These are phyloP conservation scores for Diplotaxis tenuifolia DNA, from an alignment of 345 rosid species.

Conservation along the genomic window DNA sequence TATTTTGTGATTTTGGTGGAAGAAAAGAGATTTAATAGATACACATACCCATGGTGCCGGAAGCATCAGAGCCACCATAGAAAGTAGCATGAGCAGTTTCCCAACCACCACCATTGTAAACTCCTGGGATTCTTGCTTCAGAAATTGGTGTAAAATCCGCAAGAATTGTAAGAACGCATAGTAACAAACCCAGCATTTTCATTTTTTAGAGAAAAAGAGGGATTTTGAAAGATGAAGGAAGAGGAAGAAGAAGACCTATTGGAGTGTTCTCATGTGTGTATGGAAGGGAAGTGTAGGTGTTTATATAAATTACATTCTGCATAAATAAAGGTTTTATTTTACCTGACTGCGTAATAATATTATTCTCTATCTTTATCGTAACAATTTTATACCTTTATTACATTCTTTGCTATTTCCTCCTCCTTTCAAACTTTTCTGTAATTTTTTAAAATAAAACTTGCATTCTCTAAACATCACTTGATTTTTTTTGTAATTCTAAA, in stretches of 20 bases:
- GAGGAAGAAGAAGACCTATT: slow-evolving; percentile 9
- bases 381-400: background rate
- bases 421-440: too few relatives aligned
- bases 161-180: slow-evolving; percentile 29
- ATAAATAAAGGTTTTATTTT: background rate
- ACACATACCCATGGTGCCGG: slow-evolving; percentile 80
- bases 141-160: slow-evolving; percentile 9
- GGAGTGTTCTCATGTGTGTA: slow-evolving; percentile 20
- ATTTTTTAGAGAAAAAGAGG: slow-evolving; percentile 15
- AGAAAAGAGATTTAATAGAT: background rate
- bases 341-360: background rate
- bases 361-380: slow-evolving; percentile 16
- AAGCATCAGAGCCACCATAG: slow-evolving; percentile 86
- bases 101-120: slow-evolving; percentile 65
- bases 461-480: too few relatives aligned
- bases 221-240: background rate
- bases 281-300: slow-evolving; percentile 25
- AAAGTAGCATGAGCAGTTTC: slow-evolving; percentile 85
- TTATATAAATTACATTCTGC: slow-evolving; percentile 20
- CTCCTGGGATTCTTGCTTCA: slow-evolving; percentile 78
- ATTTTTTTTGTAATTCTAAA: too few relatives aligned
- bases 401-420: background rate
- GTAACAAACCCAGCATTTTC: slow-evolving; percentile 23
- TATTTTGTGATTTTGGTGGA: background rate
- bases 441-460: too few relatives aligned